A percentile compares a stretch with the other conserved stretches of the same genome.
Evolutionary conservation across 2,329 filamentous ascomycete genomes (phyloP).

Genomic region (Ascomycota sp.): DNA sequence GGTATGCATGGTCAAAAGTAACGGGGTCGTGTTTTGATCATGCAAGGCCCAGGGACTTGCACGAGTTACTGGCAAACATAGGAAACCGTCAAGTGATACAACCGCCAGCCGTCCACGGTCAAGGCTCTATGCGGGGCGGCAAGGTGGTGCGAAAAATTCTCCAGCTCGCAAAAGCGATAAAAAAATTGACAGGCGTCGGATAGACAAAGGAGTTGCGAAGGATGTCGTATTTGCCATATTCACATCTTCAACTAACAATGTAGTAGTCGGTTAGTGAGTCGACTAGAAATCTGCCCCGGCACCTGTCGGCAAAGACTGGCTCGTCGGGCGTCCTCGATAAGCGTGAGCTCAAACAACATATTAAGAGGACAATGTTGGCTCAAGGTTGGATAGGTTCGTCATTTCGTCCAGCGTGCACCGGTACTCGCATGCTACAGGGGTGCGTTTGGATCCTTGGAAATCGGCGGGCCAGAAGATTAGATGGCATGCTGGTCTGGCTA

Average conservation of each 20-base stretch:
- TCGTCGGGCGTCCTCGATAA: slow-evolving; percentile 3
- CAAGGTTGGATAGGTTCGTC: slow-evolving; percentile 16
- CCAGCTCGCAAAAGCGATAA: slow-evolving; percentile 7
- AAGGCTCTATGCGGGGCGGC: slow-evolving; percentile 10
- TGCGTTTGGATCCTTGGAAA: slow-evolving; percentile 9
- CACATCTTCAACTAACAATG: no score
- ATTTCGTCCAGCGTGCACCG: slow-evolving; percentile 18
- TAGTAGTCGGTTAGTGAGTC: no score
- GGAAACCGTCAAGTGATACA: slow-evolving; percentile 16
- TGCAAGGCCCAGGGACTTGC: slow-evolving; percentile 4
- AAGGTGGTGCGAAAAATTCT: slow-evolving; percentile 14
- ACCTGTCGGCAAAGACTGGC: slow-evolving; percentile 6
- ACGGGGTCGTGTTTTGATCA: no score
- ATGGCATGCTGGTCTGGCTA: slow-evolving; percentile 11
- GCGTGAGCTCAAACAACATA: slow-evolving; percentile 2
- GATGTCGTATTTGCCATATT: slow-evolving; percentile 2
- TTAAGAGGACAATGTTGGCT: slow-evolving; percentile 7
- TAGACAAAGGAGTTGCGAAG: slow-evolving; percentile 8
- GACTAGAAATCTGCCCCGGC: no score
- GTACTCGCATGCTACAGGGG: slow-evolving; percentile 13
- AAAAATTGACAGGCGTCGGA: slow-evolving; percentile 5
- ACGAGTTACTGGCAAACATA: slow-evolving; percentile 10
- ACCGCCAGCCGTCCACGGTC: slow-evolving; percentile 12
- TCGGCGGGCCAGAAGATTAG: slow-evolving; percentile 10
- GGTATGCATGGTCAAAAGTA: no score